phyloP scores from a whole-genome alignment of 306 rosid species.

The Rosa rugosa region DNA sequence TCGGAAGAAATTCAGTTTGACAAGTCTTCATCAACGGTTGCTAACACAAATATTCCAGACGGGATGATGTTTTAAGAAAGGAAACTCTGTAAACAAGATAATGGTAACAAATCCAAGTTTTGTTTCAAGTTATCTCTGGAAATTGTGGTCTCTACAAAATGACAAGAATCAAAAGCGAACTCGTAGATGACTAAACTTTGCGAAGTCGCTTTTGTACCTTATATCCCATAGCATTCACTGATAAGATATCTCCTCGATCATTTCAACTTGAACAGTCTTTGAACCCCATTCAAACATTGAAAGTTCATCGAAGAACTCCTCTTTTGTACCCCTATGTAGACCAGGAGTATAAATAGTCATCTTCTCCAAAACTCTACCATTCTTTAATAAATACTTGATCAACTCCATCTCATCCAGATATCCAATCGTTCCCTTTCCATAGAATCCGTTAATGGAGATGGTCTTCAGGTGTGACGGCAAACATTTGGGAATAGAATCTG shows the following conservation, averaged over 20 bases:
- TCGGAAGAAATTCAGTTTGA: no score
- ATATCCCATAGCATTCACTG: background rate
- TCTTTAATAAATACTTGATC: background rate
- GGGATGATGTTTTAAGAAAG: no score
- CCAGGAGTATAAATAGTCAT: background rate
- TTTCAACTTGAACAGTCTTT: background rate
- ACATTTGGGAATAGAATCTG: background rate
- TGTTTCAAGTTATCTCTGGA: no score
- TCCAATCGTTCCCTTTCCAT: background rate
- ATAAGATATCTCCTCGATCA: background rate
- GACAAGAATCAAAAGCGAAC: no score
- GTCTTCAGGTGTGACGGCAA: background rate
- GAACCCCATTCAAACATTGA: background rate
- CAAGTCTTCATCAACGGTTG: no score
- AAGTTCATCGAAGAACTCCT: background rate
- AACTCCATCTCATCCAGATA: background rate
- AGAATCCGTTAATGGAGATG: background rate
- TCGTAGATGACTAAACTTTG: background rate
- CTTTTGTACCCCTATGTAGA: background rate
- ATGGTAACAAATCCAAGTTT: background rate
- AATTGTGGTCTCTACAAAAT: no score
- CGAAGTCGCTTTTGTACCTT: background rate
- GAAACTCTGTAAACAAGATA: no score
- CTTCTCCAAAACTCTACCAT: background rate
- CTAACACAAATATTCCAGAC: no score